Evolutionary conservation across 2,329 filamentous ascomycete genomes (phyloP), one percentile per base, ranked within the genome.

Genomic region (Juglanconis oblonga): DNA sequence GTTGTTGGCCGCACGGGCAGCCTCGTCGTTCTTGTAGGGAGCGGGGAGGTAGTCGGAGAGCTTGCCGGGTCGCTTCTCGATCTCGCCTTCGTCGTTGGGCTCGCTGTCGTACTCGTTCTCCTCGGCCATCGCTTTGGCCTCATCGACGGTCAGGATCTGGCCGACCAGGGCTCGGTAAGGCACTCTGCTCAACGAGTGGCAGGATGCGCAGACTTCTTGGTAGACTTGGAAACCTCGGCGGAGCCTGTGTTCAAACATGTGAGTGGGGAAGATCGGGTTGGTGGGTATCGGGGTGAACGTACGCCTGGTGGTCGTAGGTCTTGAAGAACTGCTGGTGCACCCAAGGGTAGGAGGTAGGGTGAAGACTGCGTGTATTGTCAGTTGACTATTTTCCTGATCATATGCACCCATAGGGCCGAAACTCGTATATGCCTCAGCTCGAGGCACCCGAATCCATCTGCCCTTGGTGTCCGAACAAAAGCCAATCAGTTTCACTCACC

Each of bases 201-300:
- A 99, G 70, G 92, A 92, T 64, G 93, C 87, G 85, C 95, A 99
- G 73, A 99, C 95, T 81, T 99, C 95, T 70, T 89, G 92, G 85
- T 99, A 99, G 74, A 99, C 95, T 81, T 97, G 93, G 87, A 98
- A 99, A 80, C 95, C 95, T 82, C 95, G 93, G 77, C 95, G 95
- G 68, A 99, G 92, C 71, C 93, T 97, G 68, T 40, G 68, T 45
- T 40, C 83, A 87, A 64, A 67, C 56, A 58, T 61, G 61, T 62
- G 49, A 64, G 63, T 58, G 38, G 24, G 53, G 33, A 11, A n/a
- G 35, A 11, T 35, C 45, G 56, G 62, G 10, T 24, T 52, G 33
- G 40, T 50, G 36, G 56, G 58, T 54, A 40, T 59, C 48, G 56
- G 55, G 61, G 35, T 63, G 52, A 67, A 81, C 92, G 89, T 88